Evolutionary conservation across 176 grass and related monocot genomes (phyloP).

Genomic region (maize (Zea mays)): DNA sequence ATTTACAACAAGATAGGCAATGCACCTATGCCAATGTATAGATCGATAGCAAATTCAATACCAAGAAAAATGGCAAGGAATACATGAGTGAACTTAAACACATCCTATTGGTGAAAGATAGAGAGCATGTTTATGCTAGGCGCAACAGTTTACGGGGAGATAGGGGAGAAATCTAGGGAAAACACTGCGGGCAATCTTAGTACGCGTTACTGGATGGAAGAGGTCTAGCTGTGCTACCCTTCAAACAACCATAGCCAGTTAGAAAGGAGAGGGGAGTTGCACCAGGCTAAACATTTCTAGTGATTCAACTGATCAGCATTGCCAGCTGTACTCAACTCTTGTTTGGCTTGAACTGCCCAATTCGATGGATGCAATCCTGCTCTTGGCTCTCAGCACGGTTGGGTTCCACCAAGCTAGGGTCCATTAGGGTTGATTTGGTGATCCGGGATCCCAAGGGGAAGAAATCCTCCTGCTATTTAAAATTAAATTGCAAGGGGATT

Average conservation of each 20-base stretch:
- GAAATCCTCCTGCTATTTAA: too few species aligned
- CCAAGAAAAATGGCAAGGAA: not conserved
- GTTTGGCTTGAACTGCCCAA: slow-evolving; percentile 95
- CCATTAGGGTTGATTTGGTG: too few species aligned
- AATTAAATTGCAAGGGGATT: too few species aligned
- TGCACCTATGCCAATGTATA: not conserved
- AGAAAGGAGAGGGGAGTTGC: not conserved
- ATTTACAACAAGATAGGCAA: not conserved
- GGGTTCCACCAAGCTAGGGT: slow-evolving; percentile 92
- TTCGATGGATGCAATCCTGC: slow-evolving; percentile 90
- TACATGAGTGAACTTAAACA: not conserved
- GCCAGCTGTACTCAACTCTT: slow-evolving; percentile 42
- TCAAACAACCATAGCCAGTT: not conserved
- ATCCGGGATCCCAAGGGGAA: too few species aligned
- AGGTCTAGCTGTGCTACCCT: too few species aligned
- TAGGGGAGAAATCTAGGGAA: too few species aligned
- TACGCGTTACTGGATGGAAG: too few species aligned
- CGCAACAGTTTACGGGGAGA: not conserved
- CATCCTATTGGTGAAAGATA: not conserved
- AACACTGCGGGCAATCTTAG: too few species aligned
- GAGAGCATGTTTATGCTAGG: not conserved
- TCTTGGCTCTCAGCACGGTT: slow-evolving; percentile 79
- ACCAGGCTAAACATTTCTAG: not conserved
- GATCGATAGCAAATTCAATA: not conserved
- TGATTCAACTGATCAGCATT: not conserved